A percentile compares a stretch with the other conserved stretches of the same genome.
These are phyloP conservation scores for Pyrenophora tritici-repentis DNA, from an alignment of 2,329 filamentous ascomycete species.

Conservation along the genomic window DNA sequence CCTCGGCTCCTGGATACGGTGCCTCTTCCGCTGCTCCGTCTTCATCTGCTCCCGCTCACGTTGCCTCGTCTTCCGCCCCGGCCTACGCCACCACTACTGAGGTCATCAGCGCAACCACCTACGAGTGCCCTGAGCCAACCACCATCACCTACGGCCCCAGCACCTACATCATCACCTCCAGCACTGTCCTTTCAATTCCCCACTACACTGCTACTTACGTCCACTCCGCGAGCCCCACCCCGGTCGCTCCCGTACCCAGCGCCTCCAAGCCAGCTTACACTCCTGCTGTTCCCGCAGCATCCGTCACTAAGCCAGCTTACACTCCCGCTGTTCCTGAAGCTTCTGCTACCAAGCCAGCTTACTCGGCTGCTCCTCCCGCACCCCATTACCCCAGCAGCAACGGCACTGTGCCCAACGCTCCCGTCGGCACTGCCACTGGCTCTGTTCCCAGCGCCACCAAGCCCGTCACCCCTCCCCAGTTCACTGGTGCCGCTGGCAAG, in stretches of 20 bases:
- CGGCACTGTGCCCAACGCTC: slow-evolving; percentile 22
- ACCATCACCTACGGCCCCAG: slow-evolving; percentile 35
- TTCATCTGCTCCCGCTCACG: background rate
- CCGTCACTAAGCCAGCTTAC: background rate
- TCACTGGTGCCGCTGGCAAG: slow-evolving; percentile 60
- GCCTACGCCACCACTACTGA: slow-evolving; percentile 29
- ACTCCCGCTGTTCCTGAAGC: slow-evolving; percentile 1
- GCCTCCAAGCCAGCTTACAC: background rate
- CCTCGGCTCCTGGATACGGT: background rate
- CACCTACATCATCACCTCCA: slow-evolving; percentile 42
- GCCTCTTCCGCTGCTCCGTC: background rate
- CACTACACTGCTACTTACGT: slow-evolving; percentile 28
- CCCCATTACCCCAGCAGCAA: slow-evolving; percentile 18
- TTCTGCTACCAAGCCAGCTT: background rate
- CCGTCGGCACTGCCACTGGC: slow-evolving; percentile 32
- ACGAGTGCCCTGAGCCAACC: slow-evolving; percentile 31
- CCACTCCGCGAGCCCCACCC: slow-evolving; percentile 20
- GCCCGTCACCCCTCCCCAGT: slow-evolving; percentile 35
- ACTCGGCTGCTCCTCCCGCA: slow-evolving; percentile 20
- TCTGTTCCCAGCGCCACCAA: slow-evolving; percentile 38
- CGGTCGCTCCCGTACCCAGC: slow-evolving; percentile 1
- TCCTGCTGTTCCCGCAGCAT: background rate
- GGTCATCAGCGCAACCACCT: slow-evolving; percentile 29
- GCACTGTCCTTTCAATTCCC: slow-evolving; percentile 38
- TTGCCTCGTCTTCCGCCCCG: slow-evolving; percentile 1